A percentile compares a stretch with the other conserved stretches of the same genome.
phyloP scores from a whole-genome alignment of 108 stramenopile genomes.

The Pseudonitzschia delicatissima region DNA sequence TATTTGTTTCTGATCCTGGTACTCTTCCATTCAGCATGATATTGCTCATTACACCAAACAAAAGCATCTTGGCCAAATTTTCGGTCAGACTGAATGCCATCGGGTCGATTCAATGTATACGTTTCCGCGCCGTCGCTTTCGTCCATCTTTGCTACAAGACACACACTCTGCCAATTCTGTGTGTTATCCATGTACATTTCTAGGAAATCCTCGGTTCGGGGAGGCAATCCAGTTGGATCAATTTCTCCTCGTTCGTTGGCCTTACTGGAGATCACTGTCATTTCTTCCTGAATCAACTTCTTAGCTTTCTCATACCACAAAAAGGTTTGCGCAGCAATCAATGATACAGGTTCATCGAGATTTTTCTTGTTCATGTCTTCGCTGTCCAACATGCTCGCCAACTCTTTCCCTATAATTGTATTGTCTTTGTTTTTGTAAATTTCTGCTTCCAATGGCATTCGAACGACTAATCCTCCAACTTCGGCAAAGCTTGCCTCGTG shows the following conservation, averaged over 20 bases:
- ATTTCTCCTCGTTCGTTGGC: slow-evolving; percentile 48
- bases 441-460: slow-evolving; percentile 53
- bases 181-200: slow-evolving; percentile 61
- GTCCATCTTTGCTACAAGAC: slow-evolving; percentile 40
- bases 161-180: slow-evolving; percentile 75
- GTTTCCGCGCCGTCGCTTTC: slow-evolving; percentile 36
- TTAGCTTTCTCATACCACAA: slow-evolving; percentile 56
- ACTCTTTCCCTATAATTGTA: slow-evolving; percentile 15
- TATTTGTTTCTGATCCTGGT: slow-evolving; percentile 9
- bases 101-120: slow-evolving; percentile 69
- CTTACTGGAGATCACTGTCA: slow-evolving; percentile 31
- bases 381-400: slow-evolving; percentile 16
- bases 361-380: neutral
- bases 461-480: slow-evolving; percentile 76
- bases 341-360: slow-evolving; percentile 1
- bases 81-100: slow-evolving; percentile 67
- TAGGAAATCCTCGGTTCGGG: slow-evolving; percentile 46
- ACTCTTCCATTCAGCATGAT: slow-evolving; percentile 2
- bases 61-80: slow-evolving; percentile 48
- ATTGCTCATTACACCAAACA: slow-evolving; percentile 39
- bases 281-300: slow-evolving; percentile 38
- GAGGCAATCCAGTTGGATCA: slow-evolving; percentile 34
- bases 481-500: slow-evolving; percentile 64
- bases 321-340: slow-evolving; percentile 1
- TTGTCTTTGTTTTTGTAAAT: slow-evolving; percentile 7